These are phyloP conservation scores for Dactylellina leptospora DNA, from an alignment of 2,329 filamentous ascomycete genomes.

Conservation along the genomic window DNA sequence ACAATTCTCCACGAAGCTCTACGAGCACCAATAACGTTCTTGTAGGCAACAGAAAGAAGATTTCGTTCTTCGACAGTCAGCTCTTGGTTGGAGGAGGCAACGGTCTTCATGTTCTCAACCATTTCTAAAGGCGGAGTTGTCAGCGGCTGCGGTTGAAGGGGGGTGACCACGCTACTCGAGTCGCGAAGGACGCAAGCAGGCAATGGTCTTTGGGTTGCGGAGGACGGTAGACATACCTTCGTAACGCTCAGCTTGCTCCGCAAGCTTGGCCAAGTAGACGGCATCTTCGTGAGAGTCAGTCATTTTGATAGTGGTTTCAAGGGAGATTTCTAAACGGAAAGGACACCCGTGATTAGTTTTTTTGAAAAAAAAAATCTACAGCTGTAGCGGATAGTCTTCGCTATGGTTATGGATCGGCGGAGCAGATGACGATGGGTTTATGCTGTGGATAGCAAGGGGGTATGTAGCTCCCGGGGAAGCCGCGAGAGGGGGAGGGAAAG, in stretches of 20 bases:
- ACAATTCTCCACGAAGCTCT: slow-evolving; percentile 99
- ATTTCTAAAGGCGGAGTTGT: slow-evolving; percentile 74
- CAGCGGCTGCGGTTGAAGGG: not conserved
- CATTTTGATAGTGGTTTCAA: slow-evolving; percentile 72
- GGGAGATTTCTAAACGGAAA: slow-evolving; percentile 13
- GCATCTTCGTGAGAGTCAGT: slow-evolving; percentile 99
- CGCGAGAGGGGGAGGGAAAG: not conserved
- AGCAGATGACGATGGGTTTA: not conserved
- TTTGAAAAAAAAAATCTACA: no score
- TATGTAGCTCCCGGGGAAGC: not conserved
- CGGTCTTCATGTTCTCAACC: slow-evolving; percentile 99
- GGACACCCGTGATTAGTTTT: no score
- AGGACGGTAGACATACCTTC: slow-evolving; percentile 74
- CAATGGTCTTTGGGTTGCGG: not conserved
- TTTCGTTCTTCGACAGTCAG: slow-evolving; percentile 67
- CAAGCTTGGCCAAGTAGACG: slow-evolving; percentile 99
- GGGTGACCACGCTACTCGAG: not conserved
- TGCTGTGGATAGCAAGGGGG: not conserved
- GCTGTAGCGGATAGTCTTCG: no score
- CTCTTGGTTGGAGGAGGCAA: slow-evolving; percentile 79
- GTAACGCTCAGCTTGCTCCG: slow-evolving; percentile 99
- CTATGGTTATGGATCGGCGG: not conserved
- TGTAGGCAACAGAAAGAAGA: slow-evolving; percentile 98
- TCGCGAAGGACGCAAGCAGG: not conserved
- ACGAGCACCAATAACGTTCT: slow-evolving; percentile 98